A percentile compares a stretch with the other conserved stretches of the same genome.
phyloP scores from a whole-genome alignment of 2,329 filamentous ascomycete species.

The Pleurostoma richardsiae region DNA sequence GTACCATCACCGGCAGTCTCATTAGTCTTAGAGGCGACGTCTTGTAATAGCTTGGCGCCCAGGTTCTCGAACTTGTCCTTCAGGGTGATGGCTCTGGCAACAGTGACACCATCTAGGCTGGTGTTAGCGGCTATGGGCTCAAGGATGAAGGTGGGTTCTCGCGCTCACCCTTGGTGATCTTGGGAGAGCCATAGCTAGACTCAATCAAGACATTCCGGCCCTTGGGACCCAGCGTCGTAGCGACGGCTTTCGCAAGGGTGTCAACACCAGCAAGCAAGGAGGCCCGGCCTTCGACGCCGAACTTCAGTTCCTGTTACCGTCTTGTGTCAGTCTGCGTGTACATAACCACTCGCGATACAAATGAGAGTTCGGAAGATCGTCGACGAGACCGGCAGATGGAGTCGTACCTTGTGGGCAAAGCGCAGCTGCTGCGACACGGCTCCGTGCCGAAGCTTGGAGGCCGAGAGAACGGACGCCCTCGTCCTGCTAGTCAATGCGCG shows the following conservation, averaged over 20 bases:
- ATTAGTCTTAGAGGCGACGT: constrained; percentile 99
- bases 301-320: constrained; percentile 79
- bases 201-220: constrained; percentile 98
- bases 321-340: too few relatives aligned
- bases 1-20: constrained; percentile 98
- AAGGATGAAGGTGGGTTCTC: not conserved
- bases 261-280: constrained; percentile 90
- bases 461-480: constrained; percentile 73
- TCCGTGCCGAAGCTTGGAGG: constrained; percentile 59
- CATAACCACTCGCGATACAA: too few relatives aligned
- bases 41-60: constrained; percentile 90
- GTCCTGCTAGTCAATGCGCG: constrained; percentile 81
- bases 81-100: constrained; percentile 83
- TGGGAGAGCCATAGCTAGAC: constrained; percentile 96
- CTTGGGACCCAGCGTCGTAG: constrained; percentile 95
- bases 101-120: constrained; percentile 72
- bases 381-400: not conserved
- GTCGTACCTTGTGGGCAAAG: constrained; percentile 90
- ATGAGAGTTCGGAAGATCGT: not conserved
- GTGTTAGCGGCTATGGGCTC: not conserved
- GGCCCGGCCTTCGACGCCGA: constrained; percentile 90
- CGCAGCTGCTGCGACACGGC: constrained; percentile 80
- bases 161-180: constrained; percentile 93
- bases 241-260: constrained; percentile 91
- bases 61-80: constrained; percentile 99